Conservation (phyloP, 2,329 filamentous ascomycete genomes). For the Harringtonia aguacate region DNA sequence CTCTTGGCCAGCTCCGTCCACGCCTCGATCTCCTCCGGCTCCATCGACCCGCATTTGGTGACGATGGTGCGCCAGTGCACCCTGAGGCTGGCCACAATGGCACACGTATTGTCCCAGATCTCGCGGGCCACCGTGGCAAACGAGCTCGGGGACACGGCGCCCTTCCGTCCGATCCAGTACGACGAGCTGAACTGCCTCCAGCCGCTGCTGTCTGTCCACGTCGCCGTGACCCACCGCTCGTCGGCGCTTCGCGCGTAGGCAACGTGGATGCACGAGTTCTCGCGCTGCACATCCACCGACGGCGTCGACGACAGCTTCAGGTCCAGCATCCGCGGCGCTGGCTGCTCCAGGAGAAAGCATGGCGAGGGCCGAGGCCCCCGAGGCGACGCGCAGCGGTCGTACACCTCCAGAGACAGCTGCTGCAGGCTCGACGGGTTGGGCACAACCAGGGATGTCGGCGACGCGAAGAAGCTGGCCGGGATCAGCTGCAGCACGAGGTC, state of each 20-base stretch:
- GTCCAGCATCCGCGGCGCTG: slow-evolving; percentile 59
- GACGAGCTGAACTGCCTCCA: slow-evolving; percentile 62
- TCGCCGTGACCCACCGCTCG: slow-evolving; percentile 66
- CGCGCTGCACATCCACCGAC: slow-evolving; percentile 62
- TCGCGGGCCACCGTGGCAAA: slow-evolving; percentile 59
- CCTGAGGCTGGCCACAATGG: slow-evolving; percentile 58
- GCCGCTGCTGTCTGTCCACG: slow-evolving; percentile 72
- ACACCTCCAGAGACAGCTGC: slow-evolving; percentile 61
- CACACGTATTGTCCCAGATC: slow-evolving; percentile 68
- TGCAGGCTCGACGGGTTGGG: slow-evolving; percentile 48
- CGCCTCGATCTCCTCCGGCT: slow-evolving; percentile 50
- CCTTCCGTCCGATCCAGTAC: slow-evolving; percentile 58
- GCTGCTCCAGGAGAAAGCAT: slow-evolving; percentile 61
- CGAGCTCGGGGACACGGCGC: slow-evolving; percentile 35
- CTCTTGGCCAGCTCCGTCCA: slow-evolving; percentile 43
- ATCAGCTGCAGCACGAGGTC: slow-evolving; percentile 73
- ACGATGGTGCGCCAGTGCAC: slow-evolving; percentile 72
- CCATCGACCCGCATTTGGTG: slow-evolving; percentile 59
- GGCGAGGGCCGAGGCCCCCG: slow-evolving; percentile 51
- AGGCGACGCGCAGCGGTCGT: slow-evolving; percentile 59
- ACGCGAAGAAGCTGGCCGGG: slow-evolving; percentile 56
- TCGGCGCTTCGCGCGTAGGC: slow-evolving; percentile 69
- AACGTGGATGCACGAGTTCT: slow-evolving; percentile 72
- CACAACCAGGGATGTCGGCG: slow-evolving; percentile 50
- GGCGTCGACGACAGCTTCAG: slow-evolving; percentile 61